Evolutionary conservation across 106 monocot species (phyloP), one percentile per base, ranked within the genome.

Genomic region (Dioscorea alata): DNA sequence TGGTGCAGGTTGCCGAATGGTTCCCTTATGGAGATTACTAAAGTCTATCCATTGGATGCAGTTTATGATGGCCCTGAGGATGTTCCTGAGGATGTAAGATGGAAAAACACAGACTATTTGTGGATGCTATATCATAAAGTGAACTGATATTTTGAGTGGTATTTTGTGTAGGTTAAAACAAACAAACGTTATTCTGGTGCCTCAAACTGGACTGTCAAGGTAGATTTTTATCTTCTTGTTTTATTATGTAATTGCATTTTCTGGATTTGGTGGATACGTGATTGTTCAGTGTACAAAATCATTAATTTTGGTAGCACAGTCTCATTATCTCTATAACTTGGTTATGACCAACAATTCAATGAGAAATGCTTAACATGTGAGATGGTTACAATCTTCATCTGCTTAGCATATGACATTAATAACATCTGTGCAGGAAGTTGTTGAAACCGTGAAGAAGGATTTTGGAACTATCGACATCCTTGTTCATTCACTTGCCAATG

Each of bases 401-500:
- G 28, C 63, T 33, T 15, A 53, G 8, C 22, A 2, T 34, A 8
- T 33, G 1, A 17, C 19, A 2, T 19, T 53, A 42, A 15, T 22
- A n/a, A 4, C 13, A 14, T 16, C 21, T 59, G 6, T 68, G n/a
- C 50, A 97, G 97, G 97, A 97, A 92, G 89, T 75, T 21, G 97
- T 81, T 70, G 97, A 97, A 64, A 72, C 70, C 48, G 87, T 97
- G 16, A 89, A 92, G 76, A 87, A 81, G 68, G 97, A 97, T 67
- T 92, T 85, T 83, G 92, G 89, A 62, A 92, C 80, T 66, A 96
- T 96, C 60, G 96, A 96, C 80, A 96, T 96, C 53, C 92, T 96
- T 69, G 86, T 96, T 50, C 96, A 96, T 72, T 96, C 96, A 64
- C 92, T 96, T 81, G 97, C 97, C 63, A 97, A 92, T 83, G 92